phyloP scores from a whole-genome alignment of 1,139 yeast genomes.

The Magnusiomyces suaveolens region DNA sequence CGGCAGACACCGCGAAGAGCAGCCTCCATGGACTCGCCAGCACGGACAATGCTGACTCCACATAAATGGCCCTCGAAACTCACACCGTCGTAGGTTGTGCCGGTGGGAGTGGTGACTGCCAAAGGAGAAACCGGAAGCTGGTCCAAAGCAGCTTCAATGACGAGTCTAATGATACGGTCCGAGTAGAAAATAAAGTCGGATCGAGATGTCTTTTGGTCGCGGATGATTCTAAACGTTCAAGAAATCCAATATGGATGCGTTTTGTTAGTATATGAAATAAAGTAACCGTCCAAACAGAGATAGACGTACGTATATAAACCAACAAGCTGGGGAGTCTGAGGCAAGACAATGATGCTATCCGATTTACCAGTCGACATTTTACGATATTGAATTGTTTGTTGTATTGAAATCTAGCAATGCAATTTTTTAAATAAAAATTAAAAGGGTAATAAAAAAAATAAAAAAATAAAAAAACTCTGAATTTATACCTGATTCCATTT shows the following conservation, averaged over 20 bases:
- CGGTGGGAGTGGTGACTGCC: constrained; percentile 67
- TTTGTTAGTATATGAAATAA: background rate
- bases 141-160: constrained; percentile 92
- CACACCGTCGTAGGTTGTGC: constrained; percentile 65
- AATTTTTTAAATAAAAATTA: too few species aligned
- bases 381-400: too few species aligned
- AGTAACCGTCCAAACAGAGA: background rate
- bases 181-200: constrained; percentile 93
- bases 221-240: constrained; percentile 45
- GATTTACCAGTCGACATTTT: background rate
- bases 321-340: constrained; percentile 79
- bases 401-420: too few species aligned
- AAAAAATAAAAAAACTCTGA: too few species aligned
- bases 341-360: constrained; percentile 36
- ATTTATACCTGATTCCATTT: too few species aligned
- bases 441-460: too few species aligned
- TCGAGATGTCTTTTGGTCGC: constrained; percentile 67
- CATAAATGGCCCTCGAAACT: constrained; percentile 84
- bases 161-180: constrained; percentile 81
- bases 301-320: constrained; percentile 61
- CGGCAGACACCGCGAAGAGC: constrained; percentile 94
- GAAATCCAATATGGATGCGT: background rate
- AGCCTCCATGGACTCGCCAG: constrained; percentile 98
- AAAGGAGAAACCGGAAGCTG: constrained; percentile 73
- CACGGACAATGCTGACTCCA: constrained; percentile 94